These are phyloP conservation scores for Flaveria bidentis DNA, from an alignment of 129 eudicot genomes.

Conservation along the genomic window DNA sequence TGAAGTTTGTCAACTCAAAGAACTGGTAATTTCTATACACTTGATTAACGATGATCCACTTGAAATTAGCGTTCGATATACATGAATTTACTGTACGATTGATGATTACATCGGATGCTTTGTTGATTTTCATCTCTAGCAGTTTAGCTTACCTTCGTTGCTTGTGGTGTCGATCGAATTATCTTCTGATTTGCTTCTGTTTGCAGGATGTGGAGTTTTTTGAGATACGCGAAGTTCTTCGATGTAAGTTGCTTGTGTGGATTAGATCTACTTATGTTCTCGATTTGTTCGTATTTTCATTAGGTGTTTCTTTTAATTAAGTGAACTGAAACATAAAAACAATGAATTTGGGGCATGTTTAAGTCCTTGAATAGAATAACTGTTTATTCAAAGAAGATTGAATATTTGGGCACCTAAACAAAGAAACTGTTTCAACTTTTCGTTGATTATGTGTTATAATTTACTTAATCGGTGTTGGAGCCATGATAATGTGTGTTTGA, in stretches of 20 bases:
- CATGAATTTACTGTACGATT: neutral
- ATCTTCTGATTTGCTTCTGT: neutral
- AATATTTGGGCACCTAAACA: neutral
- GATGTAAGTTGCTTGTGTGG: slow-evolving; percentile 59
- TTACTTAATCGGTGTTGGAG: neutral
- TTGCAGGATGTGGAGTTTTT: slow-evolving; percentile 91
- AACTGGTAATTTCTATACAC: slow-evolving; percentile 57
- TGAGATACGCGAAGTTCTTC: slow-evolving; percentile 91
- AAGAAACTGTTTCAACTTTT: neutral
- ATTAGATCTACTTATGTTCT: slow-evolving; percentile 19
- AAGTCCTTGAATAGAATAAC: neutral
- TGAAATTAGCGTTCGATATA: slow-evolving; percentile 9
- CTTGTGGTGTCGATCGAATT: neutral
- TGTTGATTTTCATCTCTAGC: slow-evolving; percentile 1
- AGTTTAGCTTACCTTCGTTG: neutral
- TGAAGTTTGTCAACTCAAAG: slow-evolving; percentile 97
- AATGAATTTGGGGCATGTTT: too few relatives aligned
- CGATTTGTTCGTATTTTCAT: slow-evolving; percentile 7
- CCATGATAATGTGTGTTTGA: neutral
- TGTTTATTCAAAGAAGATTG: neutral
- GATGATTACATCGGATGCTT: slow-evolving; percentile 14
- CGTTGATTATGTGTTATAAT: neutral
- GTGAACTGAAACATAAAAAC: neutral
- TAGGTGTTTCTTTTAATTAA: neutral
- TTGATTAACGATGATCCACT: neutral